Conservation (phyloP, 345 rosid genomes). For the Citrus sp. region DNA sequence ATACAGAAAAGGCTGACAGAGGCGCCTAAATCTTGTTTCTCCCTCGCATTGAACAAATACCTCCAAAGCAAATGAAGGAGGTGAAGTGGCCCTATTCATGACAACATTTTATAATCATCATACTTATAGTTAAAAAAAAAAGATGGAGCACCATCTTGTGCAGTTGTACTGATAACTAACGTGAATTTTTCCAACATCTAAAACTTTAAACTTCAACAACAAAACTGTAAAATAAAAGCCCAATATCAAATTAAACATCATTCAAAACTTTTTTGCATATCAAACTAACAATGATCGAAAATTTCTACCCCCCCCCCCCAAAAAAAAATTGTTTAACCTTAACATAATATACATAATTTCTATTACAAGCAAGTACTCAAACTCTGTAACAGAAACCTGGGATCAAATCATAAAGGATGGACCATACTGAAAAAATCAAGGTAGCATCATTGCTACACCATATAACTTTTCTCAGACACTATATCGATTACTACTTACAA, state of each 20-base stretch:
- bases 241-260: not conserved
- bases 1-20: slow-evolving; percentile 92
- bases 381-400: not conserved
- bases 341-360: not conserved
- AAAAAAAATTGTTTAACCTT: not conserved
- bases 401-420: not conserved
- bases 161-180: not conserved
- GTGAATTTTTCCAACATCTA: not conserved
- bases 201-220: not conserved
- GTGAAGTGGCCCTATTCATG: slow-evolving; percentile 85
- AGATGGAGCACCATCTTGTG: not conserved
- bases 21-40: slow-evolving; percentile 93
- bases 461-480: not conserved
- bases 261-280: not conserved
- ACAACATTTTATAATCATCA: slow-evolving; percentile 2
- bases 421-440: not conserved
- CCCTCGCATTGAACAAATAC: slow-evolving; percentile 93
- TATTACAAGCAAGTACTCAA: not conserved
- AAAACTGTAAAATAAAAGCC: not conserved
- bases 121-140: not conserved
- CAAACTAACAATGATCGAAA: not conserved
- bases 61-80: slow-evolving; percentile 98
- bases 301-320: too few species aligned
- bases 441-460: not conserved
- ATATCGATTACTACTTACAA: not conserved